Evolutionary conservation across 2,329 filamentous ascomycete genomes (phyloP), one percentile per base, ranked within the genome.

Genomic region (Corinectria fuckeliana): DNA sequence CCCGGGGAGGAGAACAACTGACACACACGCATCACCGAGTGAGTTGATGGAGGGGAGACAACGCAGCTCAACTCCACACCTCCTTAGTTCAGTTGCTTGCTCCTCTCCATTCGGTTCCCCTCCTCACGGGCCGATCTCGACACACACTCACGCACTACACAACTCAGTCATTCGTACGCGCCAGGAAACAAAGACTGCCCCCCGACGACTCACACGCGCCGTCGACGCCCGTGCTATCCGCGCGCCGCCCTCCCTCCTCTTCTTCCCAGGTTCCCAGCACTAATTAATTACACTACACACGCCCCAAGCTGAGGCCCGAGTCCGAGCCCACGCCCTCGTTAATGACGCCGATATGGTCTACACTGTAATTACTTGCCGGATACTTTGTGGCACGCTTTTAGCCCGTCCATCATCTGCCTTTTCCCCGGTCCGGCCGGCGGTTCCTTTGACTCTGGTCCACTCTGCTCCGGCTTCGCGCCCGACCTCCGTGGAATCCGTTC

Each of bases 111-210:
- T 53, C 53, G 56, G 58, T 48, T 47, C 50, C 39, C 56, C 44
- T 50, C 61, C 48, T 55, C 36, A 69, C 68, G 66, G 68, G 66
- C 68, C 68, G 65, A 69, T 70, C 61, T 68, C 56, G 47, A 58
- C 39, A 58, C 47, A 53, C 21, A 52, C 41, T 56, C 39, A 21
- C 42, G 41, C 63, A 38, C 20, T 36, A n/a, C 14, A 36, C 50
- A 38, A 23, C 36, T 21, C 34, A 13, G 14, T 5, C 25, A 34
- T 39, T n/a, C 50, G 49, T 41, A 50, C 44, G 23, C 34, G 54
- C 38, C 32, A 28, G 39, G 18, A 18, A 50, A 14, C 8, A 38
- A 13, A 51, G 8, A 16, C 14, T n/a, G 20, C 10, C 20, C 18
- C 5, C n/a, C n/a, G n/a, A 20, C 38, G 13, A 14, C 30, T 32